phyloP scores from a whole-genome alignment of 371 early-diverging fungal genomes.

The Mortierella sp. region DNA sequence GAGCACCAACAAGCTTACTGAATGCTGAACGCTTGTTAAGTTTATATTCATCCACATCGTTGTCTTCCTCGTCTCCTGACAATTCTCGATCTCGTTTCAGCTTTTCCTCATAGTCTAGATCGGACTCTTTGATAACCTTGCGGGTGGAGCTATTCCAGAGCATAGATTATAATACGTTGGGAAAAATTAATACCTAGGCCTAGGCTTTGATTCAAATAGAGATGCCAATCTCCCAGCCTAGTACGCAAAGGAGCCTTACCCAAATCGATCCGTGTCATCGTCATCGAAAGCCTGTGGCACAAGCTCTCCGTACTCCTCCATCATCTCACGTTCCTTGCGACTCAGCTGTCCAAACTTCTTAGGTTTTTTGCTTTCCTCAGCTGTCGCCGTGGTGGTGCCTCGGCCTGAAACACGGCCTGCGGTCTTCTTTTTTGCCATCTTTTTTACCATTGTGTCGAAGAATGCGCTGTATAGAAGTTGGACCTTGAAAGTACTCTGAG shows the following conservation, averaged over 20 bases:
- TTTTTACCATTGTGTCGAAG: too few species aligned
- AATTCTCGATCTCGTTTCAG: constrained; percentile 54
- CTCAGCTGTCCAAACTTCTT: constrained; percentile 60
- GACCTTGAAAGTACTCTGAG: too few species aligned
- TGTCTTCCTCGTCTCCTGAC: constrained; percentile 46
- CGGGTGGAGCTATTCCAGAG: constrained; percentile 45
- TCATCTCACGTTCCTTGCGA: constrained; percentile 64
- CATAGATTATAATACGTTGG: neutral
- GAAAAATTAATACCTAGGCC: neutral
- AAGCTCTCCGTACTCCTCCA: constrained; percentile 77
- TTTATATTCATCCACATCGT: constrained; percentile 54
- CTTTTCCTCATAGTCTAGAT: constrained; percentile 61
- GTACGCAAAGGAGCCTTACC: constrained; percentile 16
- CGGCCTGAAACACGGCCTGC: constrained; percentile 39
- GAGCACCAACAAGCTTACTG: constrained; percentile 41
- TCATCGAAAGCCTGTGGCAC: constrained; percentile 71
- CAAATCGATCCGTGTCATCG: constrained; percentile 55
- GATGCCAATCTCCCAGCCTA: neutral
- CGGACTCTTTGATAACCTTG: constrained; percentile 61
- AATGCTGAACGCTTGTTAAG: constrained; percentile 46
- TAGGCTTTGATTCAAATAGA: too few species aligned
- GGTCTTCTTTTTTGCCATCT: constrained; percentile 16
- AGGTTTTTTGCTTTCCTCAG: constrained; percentile 35
- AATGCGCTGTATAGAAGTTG: too few species aligned
- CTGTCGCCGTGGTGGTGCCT: constrained; percentile 19